These are phyloP conservation scores for Bauhinia variegata DNA, from an alignment of 306 rosid genomes.

Conservation along the genomic window DNA sequence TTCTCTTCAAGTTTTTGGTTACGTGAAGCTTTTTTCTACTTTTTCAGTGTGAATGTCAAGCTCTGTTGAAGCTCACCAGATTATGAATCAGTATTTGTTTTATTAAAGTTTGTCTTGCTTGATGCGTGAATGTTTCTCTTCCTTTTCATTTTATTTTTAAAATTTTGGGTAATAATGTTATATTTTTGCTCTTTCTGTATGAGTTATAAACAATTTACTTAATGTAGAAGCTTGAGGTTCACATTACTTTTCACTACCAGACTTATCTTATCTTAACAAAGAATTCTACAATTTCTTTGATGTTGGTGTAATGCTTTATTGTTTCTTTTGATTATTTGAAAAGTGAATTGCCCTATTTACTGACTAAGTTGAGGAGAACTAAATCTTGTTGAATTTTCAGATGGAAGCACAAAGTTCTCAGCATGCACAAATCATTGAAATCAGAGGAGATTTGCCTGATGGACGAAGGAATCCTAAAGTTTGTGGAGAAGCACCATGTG, in stretches of 20 bases:
- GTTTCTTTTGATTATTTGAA: conserved; percentile 15
- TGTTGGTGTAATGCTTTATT: background rate
- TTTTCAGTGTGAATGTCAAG: conserved; percentile 5
- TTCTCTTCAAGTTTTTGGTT: background rate
- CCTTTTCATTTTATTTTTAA: conserved; percentile 6
- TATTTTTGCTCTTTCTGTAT: conserved; percentile 11
- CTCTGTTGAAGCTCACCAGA: no score
- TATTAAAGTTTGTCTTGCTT: background rate
- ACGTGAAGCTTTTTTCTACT: background rate
- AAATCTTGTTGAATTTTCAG: conserved; percentile 42
- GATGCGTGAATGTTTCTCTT: background rate
- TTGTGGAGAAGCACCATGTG: conserved; percentile 78
- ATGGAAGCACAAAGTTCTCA: conserved; percentile 55
- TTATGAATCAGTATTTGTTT: background rate
- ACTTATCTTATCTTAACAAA: background rate
- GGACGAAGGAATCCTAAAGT: conserved; percentile 42
- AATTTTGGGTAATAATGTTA: background rate
- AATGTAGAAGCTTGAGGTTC: background rate
- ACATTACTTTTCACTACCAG: no score
- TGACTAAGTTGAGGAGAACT: conserved; percentile 18
- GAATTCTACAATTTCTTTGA: conserved; percentile 10
- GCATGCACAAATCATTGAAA: conserved; percentile 54
- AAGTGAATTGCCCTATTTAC: no score
- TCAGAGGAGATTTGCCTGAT: conserved; percentile 44
- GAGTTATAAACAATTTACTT: background rate